These are phyloP conservation scores for Castanea mollissima DNA, from an alignment of 306 rosid genomes.

Conservation along the genomic window DNA sequence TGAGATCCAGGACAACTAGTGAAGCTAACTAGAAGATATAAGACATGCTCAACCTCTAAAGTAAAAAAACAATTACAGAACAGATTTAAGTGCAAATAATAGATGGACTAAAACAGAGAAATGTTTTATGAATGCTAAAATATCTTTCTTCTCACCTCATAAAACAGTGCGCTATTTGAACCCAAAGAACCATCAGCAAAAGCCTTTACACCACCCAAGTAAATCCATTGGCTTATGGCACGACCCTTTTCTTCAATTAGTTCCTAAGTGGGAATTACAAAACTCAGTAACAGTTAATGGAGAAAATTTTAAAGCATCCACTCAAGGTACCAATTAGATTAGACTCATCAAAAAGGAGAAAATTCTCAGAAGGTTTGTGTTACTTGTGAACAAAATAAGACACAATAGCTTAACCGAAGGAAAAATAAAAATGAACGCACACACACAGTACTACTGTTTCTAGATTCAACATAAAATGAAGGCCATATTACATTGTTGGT, in stretches of 20 bases:
- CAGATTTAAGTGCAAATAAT: neutral
- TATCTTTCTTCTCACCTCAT: conserved; percentile 61
- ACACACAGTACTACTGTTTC: too few relatives aligned
- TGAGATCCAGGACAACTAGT: conserved; percentile 1
- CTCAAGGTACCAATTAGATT: neutral
- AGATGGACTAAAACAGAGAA: neutral
- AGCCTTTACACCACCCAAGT: conserved; percentile 89
- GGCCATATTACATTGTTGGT: too few relatives aligned
- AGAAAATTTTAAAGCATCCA: neutral
- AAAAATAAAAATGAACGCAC: too few relatives aligned
- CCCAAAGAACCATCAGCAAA: conserved; percentile 91
- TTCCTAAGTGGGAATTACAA: conserved; percentile 43
- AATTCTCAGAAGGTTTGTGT: neutral
- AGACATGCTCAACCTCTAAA: neutral
- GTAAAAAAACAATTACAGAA: neutral
- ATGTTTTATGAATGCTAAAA: conserved; percentile 8
- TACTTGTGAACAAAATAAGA: neutral
- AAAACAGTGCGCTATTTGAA: conserved; percentile 72
- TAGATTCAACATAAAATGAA: neutral
- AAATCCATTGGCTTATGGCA: conserved; percentile 69
- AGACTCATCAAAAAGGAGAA: neutral
- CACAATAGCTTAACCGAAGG: neutral
- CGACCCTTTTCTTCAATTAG: conserved; percentile 53
- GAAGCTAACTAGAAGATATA: neutral
- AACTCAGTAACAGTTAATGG: conserved; percentile 16